phyloP scores from a whole-genome alignment of 2,329 filamentous ascomycete genomes.

The Cladobotryum protrusum region DNA sequence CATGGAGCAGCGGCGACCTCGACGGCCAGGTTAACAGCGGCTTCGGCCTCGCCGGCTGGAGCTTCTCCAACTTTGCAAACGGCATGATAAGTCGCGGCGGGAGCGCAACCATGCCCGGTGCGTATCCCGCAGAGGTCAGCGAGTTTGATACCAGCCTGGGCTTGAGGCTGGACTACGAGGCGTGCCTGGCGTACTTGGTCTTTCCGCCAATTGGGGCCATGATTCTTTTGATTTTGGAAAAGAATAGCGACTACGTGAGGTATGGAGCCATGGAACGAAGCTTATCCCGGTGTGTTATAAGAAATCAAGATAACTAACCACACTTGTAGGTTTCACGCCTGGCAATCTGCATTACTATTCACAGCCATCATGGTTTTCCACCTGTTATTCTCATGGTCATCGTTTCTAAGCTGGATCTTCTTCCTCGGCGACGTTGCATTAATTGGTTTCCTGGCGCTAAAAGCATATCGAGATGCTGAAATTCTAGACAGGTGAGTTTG shows the following conservation, averaged over 20 bases:
- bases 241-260: slow-evolving; percentile 96
- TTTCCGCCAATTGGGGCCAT: slow-evolving; percentile 83
- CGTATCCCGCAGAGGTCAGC: slow-evolving; percentile 51
- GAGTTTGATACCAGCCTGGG: slow-evolving; percentile 90
- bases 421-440: slow-evolving; percentile 68
- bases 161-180: slow-evolving; percentile 81
- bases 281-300: not conserved
- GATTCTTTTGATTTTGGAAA: slow-evolving; percentile 75
- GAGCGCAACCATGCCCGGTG: slow-evolving; percentile 25
- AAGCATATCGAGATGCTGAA: slow-evolving; percentile 78
- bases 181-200: slow-evolving; percentile 78
- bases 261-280: slow-evolving; percentile 33
- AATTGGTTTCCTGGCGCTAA: slow-evolving; percentile 69
- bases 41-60: slow-evolving; percentile 9
- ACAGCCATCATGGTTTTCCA: slow-evolving; percentile 70
- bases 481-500: slow-evolving; percentile 51
- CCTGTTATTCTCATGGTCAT: slow-evolving; percentile 79
- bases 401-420: slow-evolving; percentile 75
- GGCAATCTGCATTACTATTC: slow-evolving; percentile 85
- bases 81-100: slow-evolving; percentile 18
- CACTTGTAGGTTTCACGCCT: slow-evolving; percentile 75
- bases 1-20: slow-evolving; percentile 36
- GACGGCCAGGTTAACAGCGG: slow-evolving; percentile 30
- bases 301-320: slow-evolving; percentile 9
- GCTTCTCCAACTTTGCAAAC: slow-evolving; percentile 10